Percentiles rank a stretch among this genome's conserved stretches.
These are phyloP conservation scores for Xylariomycetidae sp. DNA, from an alignment of 2,329 filamentous ascomycete species.

Conservation along the genomic window DNA sequence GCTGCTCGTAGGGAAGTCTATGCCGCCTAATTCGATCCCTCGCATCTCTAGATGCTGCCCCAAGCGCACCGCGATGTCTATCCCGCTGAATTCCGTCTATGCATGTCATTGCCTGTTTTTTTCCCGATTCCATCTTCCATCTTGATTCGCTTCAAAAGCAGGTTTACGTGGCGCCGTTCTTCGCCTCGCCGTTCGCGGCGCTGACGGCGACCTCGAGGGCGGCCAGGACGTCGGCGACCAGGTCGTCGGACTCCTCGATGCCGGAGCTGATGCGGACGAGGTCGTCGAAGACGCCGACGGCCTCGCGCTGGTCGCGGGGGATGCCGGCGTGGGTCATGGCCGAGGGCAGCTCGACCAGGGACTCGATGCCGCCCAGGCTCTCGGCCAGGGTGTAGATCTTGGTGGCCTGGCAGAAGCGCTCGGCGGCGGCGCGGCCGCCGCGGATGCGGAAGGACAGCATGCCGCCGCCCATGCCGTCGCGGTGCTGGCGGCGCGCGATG, in stretches of 20 bases:
- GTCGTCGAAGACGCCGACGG: constrained; percentile 90
- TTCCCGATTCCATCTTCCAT: no score
- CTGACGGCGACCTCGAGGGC: constrained; percentile 71
- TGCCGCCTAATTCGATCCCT: no score
- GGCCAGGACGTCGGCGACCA: constrained; percentile 74
- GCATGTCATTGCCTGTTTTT: no score
- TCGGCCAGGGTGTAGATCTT: constrained; percentile 91
- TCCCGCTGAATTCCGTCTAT: no score
- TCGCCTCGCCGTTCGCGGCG: constrained; percentile 10
- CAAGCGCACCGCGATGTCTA: no score
- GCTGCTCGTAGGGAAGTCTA: no score
- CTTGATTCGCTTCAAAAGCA: no score
- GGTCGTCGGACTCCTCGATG: constrained; percentile 82
- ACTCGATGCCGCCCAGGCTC: constrained; percentile 87
- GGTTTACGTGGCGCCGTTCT: no score
- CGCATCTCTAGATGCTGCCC: no score
- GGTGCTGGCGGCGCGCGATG: constrained; percentile 86
- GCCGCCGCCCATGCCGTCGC: constrained; percentile 87
- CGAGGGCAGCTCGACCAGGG: constrained; percentile 82
- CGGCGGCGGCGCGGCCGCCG: constrained; percentile 78
- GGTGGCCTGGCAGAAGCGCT: constrained; percentile 86
- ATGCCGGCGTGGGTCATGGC: constrained; percentile 98
- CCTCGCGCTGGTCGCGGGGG: constrained; percentile 81
- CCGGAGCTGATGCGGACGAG: constrained; percentile 90
- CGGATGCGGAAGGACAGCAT: constrained; percentile 96